These are phyloP conservation scores for Leccinellum albellum DNA, from an alignment of 768 basidiomycete species.

Conservation along the genomic window DNA sequence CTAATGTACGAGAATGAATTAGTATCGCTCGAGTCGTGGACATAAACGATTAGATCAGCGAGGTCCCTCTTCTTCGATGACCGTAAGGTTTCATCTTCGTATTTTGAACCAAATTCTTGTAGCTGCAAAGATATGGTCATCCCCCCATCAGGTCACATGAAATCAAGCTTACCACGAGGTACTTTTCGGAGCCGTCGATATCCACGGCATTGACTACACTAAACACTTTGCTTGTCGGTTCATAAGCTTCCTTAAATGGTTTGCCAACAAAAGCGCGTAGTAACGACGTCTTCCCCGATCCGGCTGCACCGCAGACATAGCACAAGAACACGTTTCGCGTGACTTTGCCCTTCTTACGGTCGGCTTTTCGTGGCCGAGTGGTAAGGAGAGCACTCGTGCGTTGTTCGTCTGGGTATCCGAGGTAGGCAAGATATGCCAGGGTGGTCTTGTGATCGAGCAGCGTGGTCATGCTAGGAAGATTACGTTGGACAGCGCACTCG, in stretches of 20 bases:
- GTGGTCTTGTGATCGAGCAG: constrained; percentile 91
- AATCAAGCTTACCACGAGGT: constrained; percentile 75
- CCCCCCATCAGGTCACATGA: neutral
- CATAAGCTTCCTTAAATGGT: constrained; percentile 67
- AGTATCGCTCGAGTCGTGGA: constrained; percentile 96
- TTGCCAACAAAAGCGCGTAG: constrained; percentile 85
- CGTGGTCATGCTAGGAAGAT: constrained; percentile 80
- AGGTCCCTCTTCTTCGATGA: constrained; percentile 88
- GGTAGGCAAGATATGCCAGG: constrained; percentile 90
- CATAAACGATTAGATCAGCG: constrained; percentile 92
- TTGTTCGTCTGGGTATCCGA: constrained; percentile 80
- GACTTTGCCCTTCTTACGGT: constrained; percentile 83
- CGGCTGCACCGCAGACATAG: constrained; percentile 93
- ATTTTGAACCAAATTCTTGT: constrained; percentile 96
- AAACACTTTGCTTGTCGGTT: constrained; percentile 86
- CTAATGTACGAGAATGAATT: constrained; percentile 99
- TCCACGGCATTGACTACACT: constrained; percentile 95
- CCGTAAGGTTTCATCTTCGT: constrained; percentile 86
- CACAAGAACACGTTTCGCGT: constrained; percentile 89
- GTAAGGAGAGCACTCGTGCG: constrained; percentile 83
- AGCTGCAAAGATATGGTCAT: constrained; percentile 48
- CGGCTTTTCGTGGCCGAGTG: constrained; percentile 78
- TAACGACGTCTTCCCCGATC: constrained; percentile 90
- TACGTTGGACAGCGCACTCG: neutral
- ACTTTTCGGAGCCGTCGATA: constrained; percentile 92